Percentiles rank a stretch among this genome's conserved stretches.
phyloP scores from a whole-genome alignment of 108 stramenopile genomes.

The Cyclotella kingstonii region DNA sequence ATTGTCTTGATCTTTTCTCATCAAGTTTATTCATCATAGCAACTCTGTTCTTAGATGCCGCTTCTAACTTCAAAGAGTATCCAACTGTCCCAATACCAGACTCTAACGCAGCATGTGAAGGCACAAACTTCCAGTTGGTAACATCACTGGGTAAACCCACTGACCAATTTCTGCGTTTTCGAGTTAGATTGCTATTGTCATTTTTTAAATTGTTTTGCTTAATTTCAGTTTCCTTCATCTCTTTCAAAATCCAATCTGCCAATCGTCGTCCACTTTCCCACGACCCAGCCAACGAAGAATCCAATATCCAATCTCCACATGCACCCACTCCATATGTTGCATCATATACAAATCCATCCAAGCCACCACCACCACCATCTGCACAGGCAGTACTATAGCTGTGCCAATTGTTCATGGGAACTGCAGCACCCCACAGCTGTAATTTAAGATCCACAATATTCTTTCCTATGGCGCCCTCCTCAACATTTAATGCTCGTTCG shows the following conservation, averaged over 20 bases:
- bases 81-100: slow-evolving; percentile 37
- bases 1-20: too few relatives aligned
- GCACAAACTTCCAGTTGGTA: slow-evolving; percentile 18
- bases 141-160: slow-evolving; percentile 24
- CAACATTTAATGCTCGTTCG: slow-evolving; percentile 42
- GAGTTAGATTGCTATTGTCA: background rate
- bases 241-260: slow-evolving; percentile 47
- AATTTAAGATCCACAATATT: slow-evolving; percentile 51
- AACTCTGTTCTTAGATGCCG: too few relatives aligned
- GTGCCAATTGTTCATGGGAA: slow-evolving; percentile 77
- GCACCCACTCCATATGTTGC: slow-evolving; percentile 57
- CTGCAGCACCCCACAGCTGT: slow-evolving; percentile 89
- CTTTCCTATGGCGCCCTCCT: slow-evolving; percentile 3
- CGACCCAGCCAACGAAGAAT: slow-evolving; percentile 76
- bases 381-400: background rate
- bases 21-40: too few relatives aligned
- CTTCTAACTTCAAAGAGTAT: background rate
- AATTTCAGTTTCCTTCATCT: too few relatives aligned
- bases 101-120: slow-evolving; percentile 30
- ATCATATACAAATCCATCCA: slow-evolving; percentile 68
- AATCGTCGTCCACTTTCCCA: slow-evolving; percentile 79
- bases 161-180: background rate
- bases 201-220: too few relatives aligned
- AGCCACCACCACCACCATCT: background rate
- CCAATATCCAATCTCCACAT: slow-evolving; percentile 85